Evolutionary conservation across 257 asterid species (phyloP), one percentile per base, ranked within the genome.

Genomic region (Fraxinus pennsylvanica): DNA sequence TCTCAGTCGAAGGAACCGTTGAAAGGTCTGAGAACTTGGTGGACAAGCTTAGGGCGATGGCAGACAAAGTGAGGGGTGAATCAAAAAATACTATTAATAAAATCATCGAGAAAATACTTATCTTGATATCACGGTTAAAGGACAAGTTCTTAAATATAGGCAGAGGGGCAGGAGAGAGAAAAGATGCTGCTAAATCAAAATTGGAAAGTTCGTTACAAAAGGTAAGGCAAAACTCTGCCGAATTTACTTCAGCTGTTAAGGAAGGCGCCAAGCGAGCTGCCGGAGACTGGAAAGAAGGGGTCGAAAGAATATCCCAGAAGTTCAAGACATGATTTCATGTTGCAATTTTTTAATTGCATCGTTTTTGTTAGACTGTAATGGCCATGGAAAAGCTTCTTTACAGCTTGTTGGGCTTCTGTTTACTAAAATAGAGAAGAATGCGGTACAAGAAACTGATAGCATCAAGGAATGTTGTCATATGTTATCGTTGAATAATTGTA

Each of bases 281-380:
- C 0, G 96, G 91, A 77, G 96, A 96, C 82, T 91, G 97, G 89
- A 93, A 87, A 86, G 96, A 84, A 59, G 97, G 98, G 57, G 96
- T 96, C 5, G 98, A 89, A 75, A 92, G 92, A 76, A 75, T 96
- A 68, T 88, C 98, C 0, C 97, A 92, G 79, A 92, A 86, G 90
- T 93, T 93, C 92, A 91, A 90, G 90, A 84, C 99, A 74, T 93
- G 89, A 95, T 68, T 19, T 75, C 25, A 25, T 25, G 17, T 17
- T 72, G 59, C 36, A 17, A 68, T 54, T 4, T 45, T 69, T 71
- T 21, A n/a, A 22, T 32, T 41, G 22, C n/a, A 1, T 41, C 47
- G 3, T 43, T 43, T 43, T 43, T 2, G 3, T 5, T 9, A 17
- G 13, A 54, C 9, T 50, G 27, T 6, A 32, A 54, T 14, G 45